These are phyloP conservation scores for Phaeotremella fagi DNA, from an alignment of 768 basidiomycete species.

Conservation along the genomic window DNA sequence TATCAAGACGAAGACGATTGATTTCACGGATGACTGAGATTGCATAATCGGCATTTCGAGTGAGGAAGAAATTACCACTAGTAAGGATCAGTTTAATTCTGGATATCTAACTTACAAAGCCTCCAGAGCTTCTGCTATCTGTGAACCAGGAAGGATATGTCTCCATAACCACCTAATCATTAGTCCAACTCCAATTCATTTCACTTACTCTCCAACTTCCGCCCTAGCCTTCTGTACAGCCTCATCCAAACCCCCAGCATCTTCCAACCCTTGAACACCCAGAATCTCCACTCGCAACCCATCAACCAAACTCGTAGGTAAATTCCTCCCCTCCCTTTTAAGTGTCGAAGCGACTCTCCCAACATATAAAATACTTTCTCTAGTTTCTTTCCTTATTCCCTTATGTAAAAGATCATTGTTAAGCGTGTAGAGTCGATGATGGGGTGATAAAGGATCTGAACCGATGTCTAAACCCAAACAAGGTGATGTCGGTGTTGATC, in stretches of 20 bases:
- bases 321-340: slow-evolving; percentile 67
- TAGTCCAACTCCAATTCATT: not conserved
- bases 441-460: slow-evolving; percentile 63
- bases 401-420: slow-evolving; percentile 66
- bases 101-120: slow-evolving; percentile 67
- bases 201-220: slow-evolving; percentile 65
- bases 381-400: slow-evolving; percentile 65
- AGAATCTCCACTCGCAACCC: slow-evolving; percentile 64
- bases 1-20: slow-evolving; percentile 72
- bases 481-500: slow-evolving; percentile 11
- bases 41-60: slow-evolving; percentile 82
- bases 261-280: slow-evolving; percentile 54
- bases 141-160: slow-evolving; percentile 75
- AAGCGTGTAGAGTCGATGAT: slow-evolving; percentile 55
- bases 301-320: slow-evolving; percentile 63
- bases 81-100: slow-evolving; percentile 1
- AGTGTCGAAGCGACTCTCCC: slow-evolving; percentile 82
- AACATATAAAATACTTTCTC: slow-evolving; percentile 78
- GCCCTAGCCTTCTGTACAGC: slow-evolving; percentile 70
- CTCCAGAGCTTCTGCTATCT: slow-evolving; percentile 77
- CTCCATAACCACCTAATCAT: slow-evolving; percentile 69
- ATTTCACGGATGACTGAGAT: slow-evolving; percentile 79
- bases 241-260: slow-evolving; percentile 69
- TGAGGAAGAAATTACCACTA: slow-evolving; percentile 81
- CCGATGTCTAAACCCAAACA: slow-evolving; percentile 31